Evolutionary conservation across 306 rosid genomes (phyloP).

Genomic region (Castanea mollissima): DNA sequence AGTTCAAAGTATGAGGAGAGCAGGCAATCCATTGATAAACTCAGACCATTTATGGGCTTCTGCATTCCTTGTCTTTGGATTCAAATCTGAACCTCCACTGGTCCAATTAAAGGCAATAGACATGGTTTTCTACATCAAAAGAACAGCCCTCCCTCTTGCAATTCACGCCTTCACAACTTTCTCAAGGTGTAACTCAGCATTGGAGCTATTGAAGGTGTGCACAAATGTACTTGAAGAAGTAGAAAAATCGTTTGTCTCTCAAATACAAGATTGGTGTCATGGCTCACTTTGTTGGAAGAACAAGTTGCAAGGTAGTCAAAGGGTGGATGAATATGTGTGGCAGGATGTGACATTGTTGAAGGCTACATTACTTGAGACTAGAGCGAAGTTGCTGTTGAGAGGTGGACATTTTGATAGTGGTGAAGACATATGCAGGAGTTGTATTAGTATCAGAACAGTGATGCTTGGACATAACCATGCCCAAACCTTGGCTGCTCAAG

Average conservation of each 20-base stretch:
- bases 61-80: slow-evolving; percentile 86
- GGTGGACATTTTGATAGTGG: slow-evolving; percentile 77
- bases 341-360: slow-evolving; percentile 83
- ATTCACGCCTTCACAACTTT: slow-evolving; percentile 68
- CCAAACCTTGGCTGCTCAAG: slow-evolving; percentile 82
- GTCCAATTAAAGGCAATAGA: slow-evolving; percentile 61
- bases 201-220: slow-evolving; percentile 80
- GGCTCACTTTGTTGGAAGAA: slow-evolving; percentile 79
- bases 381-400: slow-evolving; percentile 72
- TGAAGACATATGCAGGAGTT: slow-evolving; percentile 79
- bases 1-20: slow-evolving; percentile 64
- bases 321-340: slow-evolving; percentile 86
- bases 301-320: slow-evolving; percentile 55
- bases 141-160: slow-evolving; percentile 83
- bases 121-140: slow-evolving; percentile 68
- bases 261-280: slow-evolving; percentile 80
- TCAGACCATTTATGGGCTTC: slow-evolving; percentile 82
- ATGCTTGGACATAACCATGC: slow-evolving; percentile 89
- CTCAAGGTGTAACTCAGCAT: slow-evolving; percentile 79
- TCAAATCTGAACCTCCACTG: slow-evolving; percentile 76
- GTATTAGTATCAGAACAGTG: slow-evolving; percentile 83
- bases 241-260: slow-evolving; percentile 85
- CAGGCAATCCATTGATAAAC: slow-evolving; percentile 42
- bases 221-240: slow-evolving; percentile 84
- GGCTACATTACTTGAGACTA: slow-evolving; percentile 80